Base-by-base conservation (phyloP, 176 grass and related monocot genomes). In the Echinochloa phyllopogon region DNA sequence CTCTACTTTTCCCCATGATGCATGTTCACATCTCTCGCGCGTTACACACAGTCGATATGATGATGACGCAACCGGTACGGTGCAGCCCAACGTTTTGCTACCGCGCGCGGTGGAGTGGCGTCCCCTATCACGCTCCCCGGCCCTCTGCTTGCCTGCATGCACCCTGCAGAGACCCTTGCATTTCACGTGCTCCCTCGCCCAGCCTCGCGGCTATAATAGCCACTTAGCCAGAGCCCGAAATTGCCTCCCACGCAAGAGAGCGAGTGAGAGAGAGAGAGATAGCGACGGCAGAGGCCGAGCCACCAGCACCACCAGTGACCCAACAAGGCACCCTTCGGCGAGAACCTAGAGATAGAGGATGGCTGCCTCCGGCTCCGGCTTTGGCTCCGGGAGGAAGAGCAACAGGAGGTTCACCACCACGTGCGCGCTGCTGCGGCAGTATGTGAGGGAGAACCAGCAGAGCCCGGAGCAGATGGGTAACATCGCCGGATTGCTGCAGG, bases 371-470 rank as follows among this genome's bases (percentile, higher is more conserved):
- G 24, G 69, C 2, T 3, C 20, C 0, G 20, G 29, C n/a, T n/a
- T n/a, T n/a, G n/a, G n/a, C 29, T 33, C 29, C 29, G 29, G 29
- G 29, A 33, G 57, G 20, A 60, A 10, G 45, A 36, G 7, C 10
- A 74, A 4, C 71, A 52, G 48, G 27, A n/a, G n/a, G n/a, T 51
- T 74, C 48, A 25, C 47, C 45, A 1, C 6, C 0, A 20, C 27
- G 47, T 52, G 25, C 47, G 16, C 14, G 8, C 27, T 5, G 1
- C 1, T 74, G 47, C 47, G 71, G 4, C 14, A 33, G 25, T 36
- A 52, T 44, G 49, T 72, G 44, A 17, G 14, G 69, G 23, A 89
- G 57, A 70, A 73, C 9, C 75, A 85, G 69, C 48, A 72, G 40
- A 69, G 59, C 29, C 29, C 29, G 84, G 10, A 24, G 76, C 52